A percentile compares a stretch with the other conserved stretches of the same genome.
Conservation (phyloP, 2,329 filamentous ascomycete genomes). For the Erysiphe pulchra region DNA sequence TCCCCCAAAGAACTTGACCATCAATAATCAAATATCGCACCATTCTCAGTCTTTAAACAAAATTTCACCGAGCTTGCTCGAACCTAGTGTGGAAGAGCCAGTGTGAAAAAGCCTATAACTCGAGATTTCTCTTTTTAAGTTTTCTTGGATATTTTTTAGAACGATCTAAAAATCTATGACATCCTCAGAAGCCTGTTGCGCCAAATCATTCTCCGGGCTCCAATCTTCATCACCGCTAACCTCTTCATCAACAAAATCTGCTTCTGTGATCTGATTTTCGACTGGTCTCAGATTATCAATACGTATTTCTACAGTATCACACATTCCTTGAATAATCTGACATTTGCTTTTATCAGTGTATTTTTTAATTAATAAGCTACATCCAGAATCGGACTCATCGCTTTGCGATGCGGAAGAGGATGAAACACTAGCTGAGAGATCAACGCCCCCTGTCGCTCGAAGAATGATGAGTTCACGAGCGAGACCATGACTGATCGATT, state of each 20-base stretch:
- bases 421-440: slow-evolving; percentile 3
- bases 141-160: no score
- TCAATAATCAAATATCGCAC: no score
- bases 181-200: slow-evolving; percentile 1
- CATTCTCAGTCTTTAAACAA: no score
- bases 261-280: slow-evolving; percentile 42
- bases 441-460: slow-evolving; percentile 9
- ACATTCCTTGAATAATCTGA: slow-evolving; percentile 37
- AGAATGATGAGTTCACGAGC: slow-evolving; percentile 9
- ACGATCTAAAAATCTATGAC: not conserved
- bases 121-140: no score
- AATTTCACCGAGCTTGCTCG: no score
- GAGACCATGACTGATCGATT: slow-evolving; percentile 5
- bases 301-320: slow-evolving; percentile 40
- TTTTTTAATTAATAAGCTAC: slow-evolving; percentile 1
- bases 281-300: slow-evolving; percentile 54
- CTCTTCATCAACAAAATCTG: slow-evolving; percentile 39
- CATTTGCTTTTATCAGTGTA: slow-evolving; percentile 9
- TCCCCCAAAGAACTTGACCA: no score
- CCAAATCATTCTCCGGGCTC: slow-evolving; percentile 14
- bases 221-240: slow-evolving; percentile 29
- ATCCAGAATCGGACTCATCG: slow-evolving; percentile 3
- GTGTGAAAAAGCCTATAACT: not conserved
- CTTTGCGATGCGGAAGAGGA: slow-evolving; percentile 2
- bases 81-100: not conserved